Conservation (phyloP, 768 basidiomycete genomes). For the Kwoniella sp. region DNA sequence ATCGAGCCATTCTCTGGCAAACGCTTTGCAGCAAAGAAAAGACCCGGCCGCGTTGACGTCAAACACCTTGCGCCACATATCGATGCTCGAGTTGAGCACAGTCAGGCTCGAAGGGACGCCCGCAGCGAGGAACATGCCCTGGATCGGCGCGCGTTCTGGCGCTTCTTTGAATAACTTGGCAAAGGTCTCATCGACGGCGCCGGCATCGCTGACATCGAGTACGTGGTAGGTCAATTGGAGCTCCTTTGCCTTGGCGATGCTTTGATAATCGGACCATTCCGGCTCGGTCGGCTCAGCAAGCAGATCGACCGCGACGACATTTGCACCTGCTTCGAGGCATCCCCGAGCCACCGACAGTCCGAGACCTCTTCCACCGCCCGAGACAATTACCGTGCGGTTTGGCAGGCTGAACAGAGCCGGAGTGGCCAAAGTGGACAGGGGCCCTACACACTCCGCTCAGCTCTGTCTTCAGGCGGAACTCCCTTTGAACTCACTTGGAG, state of each 20-base stretch:
- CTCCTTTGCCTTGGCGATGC: constrained; percentile 12
- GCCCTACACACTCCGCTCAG: constrained; percentile 6
- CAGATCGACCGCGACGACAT: constrained; percentile 39
- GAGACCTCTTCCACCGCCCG: constrained; percentile 47
- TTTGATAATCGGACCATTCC: constrained; percentile 34
- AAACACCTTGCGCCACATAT: constrained; percentile 39
- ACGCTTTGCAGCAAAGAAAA: constrained; percentile 28
- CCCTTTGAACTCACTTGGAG: not conserved
- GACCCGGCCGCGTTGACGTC: constrained; percentile 46
- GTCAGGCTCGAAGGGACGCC: constrained; percentile 37
- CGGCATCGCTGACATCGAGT: constrained; percentile 33
- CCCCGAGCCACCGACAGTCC: constrained; percentile 43
- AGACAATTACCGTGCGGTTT: constrained; percentile 38
- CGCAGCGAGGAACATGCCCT: constrained; percentile 31
- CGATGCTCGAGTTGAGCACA: constrained; percentile 30
- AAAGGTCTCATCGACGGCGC: constrained; percentile 11
- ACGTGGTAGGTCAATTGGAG: constrained; percentile 27
- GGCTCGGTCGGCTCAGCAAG: constrained; percentile 29
- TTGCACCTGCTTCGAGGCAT: constrained; percentile 38
- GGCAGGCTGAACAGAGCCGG: constrained; percentile 44
- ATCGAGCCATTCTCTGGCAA: constrained; percentile 28
- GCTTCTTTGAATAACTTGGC: constrained; percentile 19
- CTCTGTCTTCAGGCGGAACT: no score
- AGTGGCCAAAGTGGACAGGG: constrained; percentile 20
- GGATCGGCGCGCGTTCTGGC: constrained; percentile 13